phyloP scores from a whole-genome alignment of 2,329 filamentous ascomycete genomes.

The Xylariaceae sp. region DNA sequence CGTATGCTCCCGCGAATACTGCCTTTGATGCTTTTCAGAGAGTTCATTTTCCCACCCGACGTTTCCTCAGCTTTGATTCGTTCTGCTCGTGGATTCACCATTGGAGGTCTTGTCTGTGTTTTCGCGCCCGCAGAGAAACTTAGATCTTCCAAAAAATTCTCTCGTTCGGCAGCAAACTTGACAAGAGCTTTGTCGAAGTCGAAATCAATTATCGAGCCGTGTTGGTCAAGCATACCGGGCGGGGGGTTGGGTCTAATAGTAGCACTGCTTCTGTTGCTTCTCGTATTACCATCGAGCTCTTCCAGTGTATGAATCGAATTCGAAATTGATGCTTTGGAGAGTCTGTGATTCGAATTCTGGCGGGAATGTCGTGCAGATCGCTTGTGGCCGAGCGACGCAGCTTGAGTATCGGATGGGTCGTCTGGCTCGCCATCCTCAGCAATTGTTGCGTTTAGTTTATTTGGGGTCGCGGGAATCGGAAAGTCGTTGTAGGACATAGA shows the following conservation, averaged over 20 bases:
- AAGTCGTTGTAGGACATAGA: constrained; percentile 68
- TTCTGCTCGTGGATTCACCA: constrained; percentile 80
- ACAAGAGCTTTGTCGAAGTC: constrained; percentile 93
- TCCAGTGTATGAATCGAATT: constrained; percentile 62
- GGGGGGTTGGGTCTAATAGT: constrained; percentile 60
- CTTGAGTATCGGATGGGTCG: constrained; percentile 43
- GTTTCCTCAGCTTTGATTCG: constrained; percentile 79
- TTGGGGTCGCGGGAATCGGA: constrained; percentile 45
- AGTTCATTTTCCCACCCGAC: constrained; percentile 58
- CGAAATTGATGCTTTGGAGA: constrained; percentile 59
- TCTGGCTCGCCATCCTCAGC: constrained; percentile 67
- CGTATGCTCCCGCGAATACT: constrained; percentile 83
- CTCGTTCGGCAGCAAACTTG: constrained; percentile 95
- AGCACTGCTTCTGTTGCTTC: constrained; percentile 69
- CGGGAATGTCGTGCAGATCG: constrained; percentile 63
- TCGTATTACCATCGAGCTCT: constrained; percentile 62
- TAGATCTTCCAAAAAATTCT: constrained; percentile 90
- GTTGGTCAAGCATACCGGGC: constrained; percentile 36
- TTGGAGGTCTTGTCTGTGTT: constrained; percentile 70
- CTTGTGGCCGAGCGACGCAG: constrained; percentile 42
- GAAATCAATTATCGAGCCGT: constrained; percentile 65
- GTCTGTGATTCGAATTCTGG: constrained; percentile 63
- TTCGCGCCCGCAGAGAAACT: constrained; percentile 86
- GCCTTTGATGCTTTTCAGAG: constrained; percentile 64
- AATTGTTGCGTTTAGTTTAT: constrained; percentile 62